Base-by-base conservation (phyloP, 2,329 filamentous ascomycete genomes). In the Venturia effusa region DNA sequence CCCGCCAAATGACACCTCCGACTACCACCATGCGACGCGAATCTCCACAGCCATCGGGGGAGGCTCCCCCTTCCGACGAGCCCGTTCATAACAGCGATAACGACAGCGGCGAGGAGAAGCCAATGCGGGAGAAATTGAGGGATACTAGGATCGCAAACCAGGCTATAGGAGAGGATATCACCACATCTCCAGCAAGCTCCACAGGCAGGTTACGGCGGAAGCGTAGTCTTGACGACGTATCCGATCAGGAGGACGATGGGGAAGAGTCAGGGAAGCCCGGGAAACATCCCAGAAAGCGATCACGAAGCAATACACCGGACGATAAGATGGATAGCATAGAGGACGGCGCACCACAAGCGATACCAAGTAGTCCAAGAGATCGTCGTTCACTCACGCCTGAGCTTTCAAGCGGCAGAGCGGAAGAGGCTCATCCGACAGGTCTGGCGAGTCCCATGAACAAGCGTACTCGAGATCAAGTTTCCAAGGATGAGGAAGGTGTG, bases 41-140 rank as follows among this genome's bases (percentile, higher is more conserved):
- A 34, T 65, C 66, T 24, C 66, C 66, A n/a, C 48, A 68, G 27
- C 51, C 66, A 34, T 65, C 66, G 32, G 65, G 68, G 22, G 66
- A 66, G 30, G 54, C 65, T 11, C 66, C 67, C 43, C 63, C 68
- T 19, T 73, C 73, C 2, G 72, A 62, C n/a, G n/a, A 40, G 37
- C 30, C 72, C 34, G 68, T 72, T 43, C 34, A 43, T n/a, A 45
- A 22, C 43, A 76, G 73, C 65, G 78, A 80, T 66, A 74, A 73
- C 64, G 78, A 80, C 51, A 75, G 74, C 65, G 41, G 57, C 41
- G 79, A 80, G 66, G 83, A 86, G 71, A 80, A 79, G 66, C 83
- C 83, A 10, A 81, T 85, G 43, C 77, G 84, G 65, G 81, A 86
- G 71, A 83, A 85, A 73, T 74, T 87, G 63, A 81, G 84, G 72